Evolutionary conservation across 1,284 basidiomycete species (phyloP), one percentile per base, ranked within the genome.

Genomic region (Blastosporella zonata): DNA sequence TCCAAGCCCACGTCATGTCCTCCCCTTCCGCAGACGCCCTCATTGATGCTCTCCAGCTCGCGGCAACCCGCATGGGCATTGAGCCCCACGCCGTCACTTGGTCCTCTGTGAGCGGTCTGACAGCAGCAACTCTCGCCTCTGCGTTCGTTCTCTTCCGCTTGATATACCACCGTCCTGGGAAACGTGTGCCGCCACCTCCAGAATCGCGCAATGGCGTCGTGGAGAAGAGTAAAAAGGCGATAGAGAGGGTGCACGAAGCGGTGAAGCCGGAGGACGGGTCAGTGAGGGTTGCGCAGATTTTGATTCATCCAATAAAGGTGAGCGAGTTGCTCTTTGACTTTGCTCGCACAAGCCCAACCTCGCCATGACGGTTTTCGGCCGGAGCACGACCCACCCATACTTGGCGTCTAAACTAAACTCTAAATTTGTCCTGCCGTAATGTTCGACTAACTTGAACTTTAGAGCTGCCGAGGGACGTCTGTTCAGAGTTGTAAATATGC

Each of bases 391-490:
- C 13, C 29, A 13, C 13, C n/a, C n/a, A n/a, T 31, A 12, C 29
- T 31, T 31, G 29, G 29, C 29, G 29, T 10, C 33, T 9, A 17
- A 2, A 3, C 9, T 6, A 17, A 6, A 3, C n/a, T 18, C 2
- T 34, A 18, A 3, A 17, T 17, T 2, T 34, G 7, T 34, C 6
- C 6, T 34, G 15, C 15, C 33, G 33, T 34, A 18, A 34, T 34
- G 13, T 15, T 15, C 25, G 22, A 40, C 28, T 54, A 13, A 46
- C 35, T 20, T 35, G 18, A 9, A 37, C 5, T 13, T 18, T 34
- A 84, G 82, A 84, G 82, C 56, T 84, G 82, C 56, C 73, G 75
- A 38, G 86, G 82, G 18, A 81, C 73, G 0, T 79, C 82, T n/a
- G 74, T 87, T 0, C 63, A 69, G 33, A 70, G 73, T 46, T 73